Base-by-base conservation (phyloP, 2,329 filamentous ascomycete species). In the Colletotrichum noveboracense region DNA sequence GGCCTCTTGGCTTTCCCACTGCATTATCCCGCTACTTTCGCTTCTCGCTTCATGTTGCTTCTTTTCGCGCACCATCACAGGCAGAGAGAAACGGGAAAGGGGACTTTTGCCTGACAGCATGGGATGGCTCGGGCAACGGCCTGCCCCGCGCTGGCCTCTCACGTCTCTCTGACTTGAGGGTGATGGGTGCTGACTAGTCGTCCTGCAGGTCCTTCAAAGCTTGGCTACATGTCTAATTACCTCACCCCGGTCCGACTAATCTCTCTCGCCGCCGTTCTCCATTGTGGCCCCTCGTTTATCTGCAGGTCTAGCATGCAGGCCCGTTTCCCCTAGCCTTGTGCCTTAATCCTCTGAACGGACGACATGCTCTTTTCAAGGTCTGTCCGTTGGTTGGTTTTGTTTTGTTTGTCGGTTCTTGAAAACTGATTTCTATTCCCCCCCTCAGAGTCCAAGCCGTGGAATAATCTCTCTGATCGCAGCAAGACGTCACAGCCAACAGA, bases 261-360 rank as follows among this genome's bases (percentile, higher is more conserved):
- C 62, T 67, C 73, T 32, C 34, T 66, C 58, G 34, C 52, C 38
- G 64, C 67, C 28, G 36, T 48, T 68, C 52, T 52, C 61, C 32
- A 68, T 60, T 70, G 55, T 62, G 32, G 26, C 18, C 30, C 62
- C 70, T 73, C 73, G 73, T 75, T 73, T 75, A 75, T 75, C 73
- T 73, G 73, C 64, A 75, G 69, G 61, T 52, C 30, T 26, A 58
- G 62, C 9, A 26, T 65, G 38, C 58, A 70, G 56, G 43, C 66
- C 38, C 32, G 56, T 62, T 69, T 32, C 16, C 26, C 21, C 43
- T 43, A 34, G 67, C 71, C 67, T 66, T 74, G 60, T 69, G 67
- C 24, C 65, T 58, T 58, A 26, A 58, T 52, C 55, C 32, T 68
- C 32, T 38, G 55, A 68, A 75, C 26, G 26, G 70, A 73, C 56